Evolutionary conservation across 129 eudicot species (phyloP).

Genomic region (carrot (Daucus carota)): DNA sequence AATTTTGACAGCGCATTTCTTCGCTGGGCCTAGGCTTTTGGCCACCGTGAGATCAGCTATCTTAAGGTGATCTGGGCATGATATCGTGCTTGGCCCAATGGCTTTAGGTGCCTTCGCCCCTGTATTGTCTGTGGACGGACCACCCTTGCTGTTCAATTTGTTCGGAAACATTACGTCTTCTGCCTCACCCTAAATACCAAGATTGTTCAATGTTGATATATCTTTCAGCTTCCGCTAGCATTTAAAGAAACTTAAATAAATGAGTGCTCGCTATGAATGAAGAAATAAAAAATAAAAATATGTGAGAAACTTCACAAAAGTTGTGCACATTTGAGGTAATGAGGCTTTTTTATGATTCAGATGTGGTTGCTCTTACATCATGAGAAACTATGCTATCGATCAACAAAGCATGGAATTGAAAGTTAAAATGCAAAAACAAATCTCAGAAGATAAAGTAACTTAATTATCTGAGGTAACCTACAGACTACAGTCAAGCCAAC

Average conservation of each 20-base stretch:
- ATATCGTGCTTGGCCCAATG: background rate
- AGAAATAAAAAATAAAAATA: no score
- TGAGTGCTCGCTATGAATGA: background rate
- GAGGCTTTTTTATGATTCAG: background rate
- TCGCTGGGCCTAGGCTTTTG: constrained; percentile 2
- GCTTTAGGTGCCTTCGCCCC: background rate
- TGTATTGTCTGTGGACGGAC: background rate
- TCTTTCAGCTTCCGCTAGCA: background rate
- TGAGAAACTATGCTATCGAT: background rate
- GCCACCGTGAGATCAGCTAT: constrained; percentile 3
- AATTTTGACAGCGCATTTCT: background rate
- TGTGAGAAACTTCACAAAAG: no score
- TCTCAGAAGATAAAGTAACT: no score
- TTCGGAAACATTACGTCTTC: background rate
- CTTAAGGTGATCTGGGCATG: background rate
- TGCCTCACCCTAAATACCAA: background rate
- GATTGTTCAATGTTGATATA: background rate
- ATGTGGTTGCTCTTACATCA: background rate
- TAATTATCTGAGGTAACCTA: no score
- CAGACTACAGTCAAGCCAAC: no score
- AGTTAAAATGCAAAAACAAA: background rate
- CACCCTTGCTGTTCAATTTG: background rate
- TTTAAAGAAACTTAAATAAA: background rate
- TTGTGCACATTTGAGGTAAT: background rate
- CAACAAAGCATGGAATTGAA: background rate